Conservation (phyloP, 2,329 filamentous ascomycete genomes). For the Sclerotinia subarctica region DNA sequence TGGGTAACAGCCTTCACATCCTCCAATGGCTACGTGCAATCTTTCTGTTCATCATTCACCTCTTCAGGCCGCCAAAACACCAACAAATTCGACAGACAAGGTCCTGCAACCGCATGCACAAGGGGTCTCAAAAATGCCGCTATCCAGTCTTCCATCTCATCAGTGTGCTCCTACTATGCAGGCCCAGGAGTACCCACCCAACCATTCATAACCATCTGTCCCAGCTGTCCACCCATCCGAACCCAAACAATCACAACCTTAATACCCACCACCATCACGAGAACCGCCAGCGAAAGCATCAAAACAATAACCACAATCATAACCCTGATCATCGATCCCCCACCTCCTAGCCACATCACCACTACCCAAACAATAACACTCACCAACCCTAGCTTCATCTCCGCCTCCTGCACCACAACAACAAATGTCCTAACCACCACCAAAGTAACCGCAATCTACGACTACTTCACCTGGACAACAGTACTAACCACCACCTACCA, state of each 20-base stretch:
- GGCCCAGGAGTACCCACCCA: background rate
- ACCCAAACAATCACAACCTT: background rate
- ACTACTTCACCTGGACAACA: background rate
- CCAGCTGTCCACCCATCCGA: background rate
- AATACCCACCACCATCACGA: background rate
- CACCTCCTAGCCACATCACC: background rate
- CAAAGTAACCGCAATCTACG: slow-evolving; percentile 4
- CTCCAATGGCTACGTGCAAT: background rate
- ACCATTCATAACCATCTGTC: background rate
- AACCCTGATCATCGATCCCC: background rate
- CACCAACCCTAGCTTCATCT: background rate
- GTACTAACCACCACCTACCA: background rate
- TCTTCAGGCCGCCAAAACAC: background rate
- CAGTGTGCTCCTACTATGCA: slow-evolving; percentile 11
- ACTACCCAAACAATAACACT: background rate
- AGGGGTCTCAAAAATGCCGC: background rate
- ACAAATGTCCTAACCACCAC: background rate
- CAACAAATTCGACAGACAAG: background rate
- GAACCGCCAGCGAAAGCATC: background rate
- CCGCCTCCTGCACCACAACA: background rate
- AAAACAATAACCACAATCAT: background rate
- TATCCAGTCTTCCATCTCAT: slow-evolving; percentile 5
- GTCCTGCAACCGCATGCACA: background rate
- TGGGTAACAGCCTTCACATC: slow-evolving; percentile 12
- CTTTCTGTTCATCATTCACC: slow-evolving; percentile 8